A percentile compares a stretch with the other conserved stretches of the same genome.
These are phyloP conservation scores for Clitopilus passeckerianus DNA, from an alignment of 768 basidiomycete species.

Conservation along the genomic window DNA sequence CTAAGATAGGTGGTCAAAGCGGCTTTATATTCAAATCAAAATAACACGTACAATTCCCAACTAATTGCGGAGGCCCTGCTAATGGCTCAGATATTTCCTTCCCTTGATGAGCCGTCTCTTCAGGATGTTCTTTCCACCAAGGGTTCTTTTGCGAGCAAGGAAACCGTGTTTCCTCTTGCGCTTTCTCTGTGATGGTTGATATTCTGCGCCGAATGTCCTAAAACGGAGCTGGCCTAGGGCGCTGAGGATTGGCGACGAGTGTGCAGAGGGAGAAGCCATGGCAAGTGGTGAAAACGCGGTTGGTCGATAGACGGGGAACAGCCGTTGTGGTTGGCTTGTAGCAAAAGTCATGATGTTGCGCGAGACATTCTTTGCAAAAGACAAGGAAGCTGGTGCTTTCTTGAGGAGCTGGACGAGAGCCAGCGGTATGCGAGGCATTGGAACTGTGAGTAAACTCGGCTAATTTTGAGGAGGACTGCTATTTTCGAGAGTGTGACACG, in stretches of 20 bases:
- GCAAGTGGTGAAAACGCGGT: constrained; percentile 13
- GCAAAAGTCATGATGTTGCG: constrained; percentile 7
- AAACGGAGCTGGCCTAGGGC: constrained; percentile 54
- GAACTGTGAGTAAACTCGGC: not conserved
- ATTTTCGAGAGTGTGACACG: constrained; percentile 10
- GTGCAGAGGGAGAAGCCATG: constrained; percentile 12
- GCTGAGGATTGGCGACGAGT: constrained; percentile 28
- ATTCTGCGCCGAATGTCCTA: constrained; percentile 77
- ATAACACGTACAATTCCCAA: too few species aligned
- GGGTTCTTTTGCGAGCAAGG: constrained; percentile 65
- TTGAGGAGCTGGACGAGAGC: constrained; percentile 29
- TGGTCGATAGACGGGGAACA: constrained; percentile 17
- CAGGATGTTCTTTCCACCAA: constrained; percentile 70
- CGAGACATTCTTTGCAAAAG: constrained; percentile 11
- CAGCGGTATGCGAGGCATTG: constrained; percentile 42
- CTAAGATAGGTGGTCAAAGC: too few species aligned
- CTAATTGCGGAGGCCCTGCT: constrained; percentile 6
- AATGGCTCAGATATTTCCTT: constrained; percentile 79
- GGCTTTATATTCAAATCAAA: too few species aligned
- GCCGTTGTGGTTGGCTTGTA: constrained; percentile 7
- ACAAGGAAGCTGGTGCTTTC: constrained; percentile 22
- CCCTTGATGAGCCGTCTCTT: constrained; percentile 69
- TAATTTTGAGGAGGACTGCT: not conserved
- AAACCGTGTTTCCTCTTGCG: constrained; percentile 93
- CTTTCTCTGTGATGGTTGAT: constrained; percentile 93